These are phyloP conservation scores for Trametes punicea DNA, from an alignment of 768 basidiomycete genomes.

Conservation along the genomic window DNA sequence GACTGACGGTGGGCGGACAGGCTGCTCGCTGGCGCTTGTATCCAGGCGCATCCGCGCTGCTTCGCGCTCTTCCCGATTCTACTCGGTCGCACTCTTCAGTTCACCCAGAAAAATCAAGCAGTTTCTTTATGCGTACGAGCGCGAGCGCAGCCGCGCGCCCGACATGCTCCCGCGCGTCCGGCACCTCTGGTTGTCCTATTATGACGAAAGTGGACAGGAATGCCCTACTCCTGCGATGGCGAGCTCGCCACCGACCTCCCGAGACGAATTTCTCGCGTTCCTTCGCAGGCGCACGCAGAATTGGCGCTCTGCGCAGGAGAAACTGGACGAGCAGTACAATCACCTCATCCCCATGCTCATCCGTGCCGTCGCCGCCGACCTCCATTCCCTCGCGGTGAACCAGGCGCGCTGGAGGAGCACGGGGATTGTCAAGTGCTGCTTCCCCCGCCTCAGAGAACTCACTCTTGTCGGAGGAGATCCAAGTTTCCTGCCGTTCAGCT, in stretches of 20 bases:
- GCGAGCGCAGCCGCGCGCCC: background rate
- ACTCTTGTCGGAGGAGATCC: slow-evolving; percentile 13
- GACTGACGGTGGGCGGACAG: slow-evolving; percentile 31
- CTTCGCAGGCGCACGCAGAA: slow-evolving; percentile 9
- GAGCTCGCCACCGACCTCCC: background rate
- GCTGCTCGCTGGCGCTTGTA: slow-evolving; percentile 29
- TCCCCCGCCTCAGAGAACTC: slow-evolving; percentile 13
- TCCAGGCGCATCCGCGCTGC: slow-evolving; percentile 28
- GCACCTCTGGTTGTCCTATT: slow-evolving; percentile 18
- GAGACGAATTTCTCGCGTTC: slow-evolving; percentile 10
- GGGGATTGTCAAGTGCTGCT: slow-evolving; percentile 5
- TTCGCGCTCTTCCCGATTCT: slow-evolving; percentile 22
- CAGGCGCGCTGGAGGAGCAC: slow-evolving; percentile 13
- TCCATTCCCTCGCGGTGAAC: slow-evolving; percentile 7
- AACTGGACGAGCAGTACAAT: slow-evolving; percentile 17
- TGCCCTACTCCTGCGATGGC: background rate
- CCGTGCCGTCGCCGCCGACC: slow-evolving; percentile 5
- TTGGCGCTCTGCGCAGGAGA: slow-evolving; percentile 8
- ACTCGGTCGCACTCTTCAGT: slow-evolving; percentile 7
- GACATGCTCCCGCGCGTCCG: slow-evolving; percentile 14
- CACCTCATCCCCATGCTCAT: slow-evolving; percentile 17
- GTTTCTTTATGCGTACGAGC: slow-evolving; percentile 4
- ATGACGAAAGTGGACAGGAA: background rate
- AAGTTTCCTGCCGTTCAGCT: slow-evolving; percentile 8
- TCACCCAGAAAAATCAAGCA: slow-evolving; percentile 1